Percentiles rank a stretch among this genome's conserved stretches.
These are phyloP conservation scores for Lipomyces chichibuensis DNA, from an alignment of 805 yeast species.

Conservation along the genomic window DNA sequence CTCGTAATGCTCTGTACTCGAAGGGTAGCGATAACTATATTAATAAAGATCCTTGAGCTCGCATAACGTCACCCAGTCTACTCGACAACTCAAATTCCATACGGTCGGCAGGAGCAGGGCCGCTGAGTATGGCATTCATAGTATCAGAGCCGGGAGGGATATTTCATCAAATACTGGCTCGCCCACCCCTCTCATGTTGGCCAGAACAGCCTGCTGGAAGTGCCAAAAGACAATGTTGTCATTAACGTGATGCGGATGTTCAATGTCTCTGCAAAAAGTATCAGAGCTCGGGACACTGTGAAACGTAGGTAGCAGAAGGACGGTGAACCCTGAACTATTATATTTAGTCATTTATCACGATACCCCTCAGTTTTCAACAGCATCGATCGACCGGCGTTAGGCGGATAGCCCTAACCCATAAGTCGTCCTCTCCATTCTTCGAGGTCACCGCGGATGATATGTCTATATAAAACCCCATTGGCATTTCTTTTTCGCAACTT, in stretches of 20 bases:
- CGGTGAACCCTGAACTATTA: too few relatives aligned
- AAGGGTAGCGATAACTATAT: not conserved
- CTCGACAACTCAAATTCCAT: conserved; percentile 1
- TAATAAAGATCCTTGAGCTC: not conserved
- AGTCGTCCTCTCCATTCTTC: too few relatives aligned
- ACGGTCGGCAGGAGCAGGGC: conserved; percentile 2
- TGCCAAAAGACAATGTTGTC: conserved; percentile 1
- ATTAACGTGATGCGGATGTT: conserved; percentile 1
- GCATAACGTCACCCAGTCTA: conserved; percentile 1
- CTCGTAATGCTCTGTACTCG: too few relatives aligned
- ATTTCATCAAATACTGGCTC: conserved; percentile 1
- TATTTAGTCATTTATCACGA: too few relatives aligned
- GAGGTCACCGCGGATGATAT: not conserved
- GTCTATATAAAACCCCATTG: not conserved
- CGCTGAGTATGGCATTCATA: not conserved
- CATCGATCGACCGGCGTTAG: too few relatives aligned
- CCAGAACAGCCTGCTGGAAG: conserved; percentile 1
- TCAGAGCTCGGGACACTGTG: too few relatives aligned
- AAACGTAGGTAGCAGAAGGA: too few relatives aligned
- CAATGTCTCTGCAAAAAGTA: too few relatives aligned
- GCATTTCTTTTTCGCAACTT: not conserved
- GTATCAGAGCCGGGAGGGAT: conserved; percentile 6
- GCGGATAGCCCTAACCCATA: too few relatives aligned
- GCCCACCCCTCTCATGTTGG: conserved; percentile 3
- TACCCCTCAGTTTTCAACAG: too few relatives aligned